Percentiles rank a stretch among this genome's conserved stretches.
Conservation (phyloP, 1,139 yeast species). For the Magnusiomyces fungicola region DNA sequence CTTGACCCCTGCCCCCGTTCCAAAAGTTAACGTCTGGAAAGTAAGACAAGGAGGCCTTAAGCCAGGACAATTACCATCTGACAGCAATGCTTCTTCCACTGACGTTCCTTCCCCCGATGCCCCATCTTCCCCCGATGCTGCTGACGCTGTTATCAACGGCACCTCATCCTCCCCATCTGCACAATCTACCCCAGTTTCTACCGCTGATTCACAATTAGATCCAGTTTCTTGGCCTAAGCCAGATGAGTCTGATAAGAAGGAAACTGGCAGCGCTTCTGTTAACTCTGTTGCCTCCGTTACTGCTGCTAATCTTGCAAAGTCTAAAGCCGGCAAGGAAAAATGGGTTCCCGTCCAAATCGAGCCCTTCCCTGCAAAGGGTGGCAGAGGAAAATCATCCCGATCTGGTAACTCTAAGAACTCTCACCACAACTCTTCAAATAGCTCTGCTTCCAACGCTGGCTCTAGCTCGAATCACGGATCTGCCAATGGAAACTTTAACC, state of each 20-base stretch:
- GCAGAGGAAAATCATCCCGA: constrained; percentile 11
- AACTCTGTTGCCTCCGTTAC: constrained; percentile 2
- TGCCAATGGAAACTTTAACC: neutral
- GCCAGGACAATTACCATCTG: neutral
- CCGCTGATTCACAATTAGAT: constrained; percentile 12
- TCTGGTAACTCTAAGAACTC: constrained; percentile 6
- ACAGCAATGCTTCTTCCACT: neutral
- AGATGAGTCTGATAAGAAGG: constrained; percentile 14
- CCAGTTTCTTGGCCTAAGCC: constrained; percentile 17
- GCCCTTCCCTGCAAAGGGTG: constrained; percentile 10
- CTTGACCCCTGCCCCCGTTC: constrained; percentile 40
- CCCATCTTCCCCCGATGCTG: neutral
- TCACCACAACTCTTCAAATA: neutral
- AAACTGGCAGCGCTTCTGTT: constrained; percentile 1
- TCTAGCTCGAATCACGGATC: neutral
- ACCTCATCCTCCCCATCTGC: neutral
- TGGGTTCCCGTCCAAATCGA: constrained; percentile 8
- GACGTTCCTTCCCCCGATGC: neutral
- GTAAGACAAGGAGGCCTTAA: constrained; percentile 12
- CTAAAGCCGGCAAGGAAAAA: constrained; percentile 8
- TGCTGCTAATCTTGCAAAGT: neutral
- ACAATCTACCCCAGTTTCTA: neutral
- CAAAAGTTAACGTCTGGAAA: constrained; percentile 37
- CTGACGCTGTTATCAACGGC: too few relatives aligned
- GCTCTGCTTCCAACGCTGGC: neutral